Evolutionary conservation across 257 asterid genomes (phyloP).

Genomic region (Solanum sitiens): DNA sequence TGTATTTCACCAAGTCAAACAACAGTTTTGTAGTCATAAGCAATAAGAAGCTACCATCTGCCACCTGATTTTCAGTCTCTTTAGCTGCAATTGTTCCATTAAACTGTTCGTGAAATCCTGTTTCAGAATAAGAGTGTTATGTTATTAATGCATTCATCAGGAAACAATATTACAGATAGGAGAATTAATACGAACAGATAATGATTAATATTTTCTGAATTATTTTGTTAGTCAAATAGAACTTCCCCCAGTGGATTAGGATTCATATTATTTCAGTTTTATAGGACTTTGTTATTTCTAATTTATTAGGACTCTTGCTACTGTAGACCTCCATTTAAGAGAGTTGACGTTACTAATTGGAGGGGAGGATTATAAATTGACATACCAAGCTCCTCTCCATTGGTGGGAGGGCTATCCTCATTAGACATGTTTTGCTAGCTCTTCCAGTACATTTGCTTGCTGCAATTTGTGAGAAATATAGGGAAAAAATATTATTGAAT

Average conservation of each 20-base stretch:
- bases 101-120: conserved; percentile 30
- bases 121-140: conserved; percentile 15
- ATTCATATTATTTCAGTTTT: neutral
- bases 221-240: neutral
- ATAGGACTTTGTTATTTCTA: neutral
- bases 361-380: no score
- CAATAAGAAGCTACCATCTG: conserved; percentile 53
- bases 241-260: neutral
- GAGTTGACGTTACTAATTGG: neutral
- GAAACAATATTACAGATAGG: neutral
- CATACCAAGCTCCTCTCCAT: no score
- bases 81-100: conserved; percentile 41
- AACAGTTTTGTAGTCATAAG: conserved; percentile 12
- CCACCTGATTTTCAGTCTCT: conserved; percentile 61
- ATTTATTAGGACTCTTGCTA: neutral
- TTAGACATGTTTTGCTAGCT: no score
- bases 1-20: conserved; percentile 5
- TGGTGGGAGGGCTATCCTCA: no score
- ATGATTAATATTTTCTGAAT: neutral
- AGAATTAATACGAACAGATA: neutral
- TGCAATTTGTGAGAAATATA: no score
- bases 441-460: no score
- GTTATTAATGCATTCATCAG: neutral
- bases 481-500: no score
- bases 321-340: neutral